Evolutionary conservation across 805 yeast genomes (phyloP).

Genomic region (Blastobotrys attinorum): DNA sequence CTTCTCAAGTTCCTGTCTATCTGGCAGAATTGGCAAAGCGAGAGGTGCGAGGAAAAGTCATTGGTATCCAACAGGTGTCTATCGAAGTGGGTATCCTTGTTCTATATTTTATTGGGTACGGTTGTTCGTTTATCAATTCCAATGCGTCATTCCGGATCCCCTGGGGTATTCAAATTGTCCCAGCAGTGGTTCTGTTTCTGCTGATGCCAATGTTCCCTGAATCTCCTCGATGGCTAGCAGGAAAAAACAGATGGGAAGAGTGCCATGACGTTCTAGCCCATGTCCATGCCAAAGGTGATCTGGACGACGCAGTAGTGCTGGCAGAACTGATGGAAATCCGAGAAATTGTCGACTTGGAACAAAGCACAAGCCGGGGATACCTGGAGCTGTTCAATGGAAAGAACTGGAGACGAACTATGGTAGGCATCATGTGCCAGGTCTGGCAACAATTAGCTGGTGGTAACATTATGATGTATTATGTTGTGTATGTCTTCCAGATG

Average conservation of each 20-base stretch:
- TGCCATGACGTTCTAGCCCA: conserved; percentile 17
- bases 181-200: conserved; percentile 41
- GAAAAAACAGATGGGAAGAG: conserved; percentile 27
- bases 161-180: conserved; percentile 52
- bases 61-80: conserved; percentile 53
- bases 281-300: conserved; percentile 26
- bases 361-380: conserved; percentile 15
- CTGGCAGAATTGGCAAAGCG: conserved; percentile 58
- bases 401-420: conserved; percentile 38
- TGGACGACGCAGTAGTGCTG: conserved; percentile 33
- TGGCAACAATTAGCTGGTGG: conserved; percentile 60
- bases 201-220: conserved; percentile 42
- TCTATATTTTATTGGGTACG: conserved; percentile 50
- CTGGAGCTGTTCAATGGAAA: conserved; percentile 39
- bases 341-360: conserved; percentile 32
- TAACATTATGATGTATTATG: conserved; percentile 52
- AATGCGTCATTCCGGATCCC: conserved; percentile 53
- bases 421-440: conserved; percentile 42
- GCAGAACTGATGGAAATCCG: conserved; percentile 38
- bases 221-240: conserved; percentile 34
- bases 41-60: conserved; percentile 50
- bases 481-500: conserved; percentile 57
- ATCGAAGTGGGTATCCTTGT: conserved; percentile 57
- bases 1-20: conserved; percentile 56
- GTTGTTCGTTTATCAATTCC: conserved; percentile 38